Evolutionary conservation across 2,329 filamentous ascomycete genomes (phyloP), one percentile per base, ranked within the genome.

Genomic region (Thyridium curvatum): DNA sequence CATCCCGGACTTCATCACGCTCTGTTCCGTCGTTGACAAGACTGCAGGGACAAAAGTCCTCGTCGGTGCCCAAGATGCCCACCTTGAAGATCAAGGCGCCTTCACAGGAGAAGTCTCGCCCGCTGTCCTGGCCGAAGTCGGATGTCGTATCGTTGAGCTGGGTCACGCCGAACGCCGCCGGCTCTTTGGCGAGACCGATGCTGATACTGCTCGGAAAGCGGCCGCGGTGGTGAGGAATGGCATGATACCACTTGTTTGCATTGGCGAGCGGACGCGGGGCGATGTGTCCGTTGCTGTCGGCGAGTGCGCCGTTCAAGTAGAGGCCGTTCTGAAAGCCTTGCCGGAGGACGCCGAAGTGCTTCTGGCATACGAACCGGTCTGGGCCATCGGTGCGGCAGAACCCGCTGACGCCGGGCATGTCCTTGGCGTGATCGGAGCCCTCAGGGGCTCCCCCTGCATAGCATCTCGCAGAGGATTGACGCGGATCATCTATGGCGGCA

Each of bases 361-460:
- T 7, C 71, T 94, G 41, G 87, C 87, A 1, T 94, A 94, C 54
- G 87, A 94, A 65, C 87, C 87, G 8, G 86, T 93, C 2, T 94
- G 87, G 87, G 87, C 87, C 1, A 94, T 93, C 59, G 87, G 87
- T 1, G 81, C 86, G 9, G 66, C 73, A 2, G 68, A 82, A 52
- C 86, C 87, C 3, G 87, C 87, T 0, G 72, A 72, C 8, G 74
- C 81, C 14, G 79, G 82, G 44, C 82, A 94, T 54, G 84, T 94
- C 1, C 72, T 82, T 4, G 73, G 69, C 30, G 85, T 93, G 2
- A 80, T 84, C 13, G 71, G 72, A 50, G 77, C 76, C 14, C 69
- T 90, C 35, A 71, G 82, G 39, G 52, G 53, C 6, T 58, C 77
- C 10, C 70, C 76, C 18, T 65, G 73, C 38, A 63, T 79, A 7